phyloP scores from a whole-genome alignment of 805 yeast species.

The Myxozyma neotropica region DNA sequence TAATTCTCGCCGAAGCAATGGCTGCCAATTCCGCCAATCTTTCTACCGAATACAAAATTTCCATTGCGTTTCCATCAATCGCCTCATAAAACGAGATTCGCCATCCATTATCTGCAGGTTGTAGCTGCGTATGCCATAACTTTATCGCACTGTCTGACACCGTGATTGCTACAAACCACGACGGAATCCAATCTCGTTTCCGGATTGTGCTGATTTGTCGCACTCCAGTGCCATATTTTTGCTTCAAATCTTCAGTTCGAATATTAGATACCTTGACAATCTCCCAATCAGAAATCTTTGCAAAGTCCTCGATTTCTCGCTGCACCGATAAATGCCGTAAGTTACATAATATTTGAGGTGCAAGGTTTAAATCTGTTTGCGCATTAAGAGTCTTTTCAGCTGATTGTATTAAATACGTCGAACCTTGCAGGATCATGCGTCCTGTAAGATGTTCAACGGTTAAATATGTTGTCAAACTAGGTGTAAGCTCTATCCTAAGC shows the following conservation, averaged over 20 bases:
- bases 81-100: conserved; percentile 25
- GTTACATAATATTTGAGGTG: conserved; percentile 19
- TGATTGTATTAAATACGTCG: conserved; percentile 19
- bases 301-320: conserved; percentile 28
- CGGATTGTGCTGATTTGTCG: conserved; percentile 27
- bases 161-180: conserved; percentile 32
- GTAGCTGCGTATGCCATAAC: conserved; percentile 28
- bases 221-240: conserved; percentile 22
- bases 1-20: conserved; percentile 25
- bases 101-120: conserved; percentile 34
- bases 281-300: conserved; percentile 29
- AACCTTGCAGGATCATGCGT: conserved; percentile 26
- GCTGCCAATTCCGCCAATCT: conserved; percentile 17
- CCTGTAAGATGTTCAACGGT: conserved; percentile 34
- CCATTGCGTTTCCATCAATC: conserved; percentile 16
- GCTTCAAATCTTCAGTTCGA: conserved; percentile 32
- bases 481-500: conserved; percentile 26
- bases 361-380: conserved; percentile 20
- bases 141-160: conserved; percentile 18
- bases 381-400: conserved; percentile 29
- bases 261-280: conserved; percentile 24
- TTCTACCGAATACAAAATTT: conserved; percentile 21
- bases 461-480: conserved; percentile 23
- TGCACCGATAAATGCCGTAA: conserved; percentile 28
- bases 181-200: conserved; percentile 26